These are phyloP conservation scores for Abrus precatorius DNA, from an alignment of 306 rosid species.

Conservation along the genomic window DNA sequence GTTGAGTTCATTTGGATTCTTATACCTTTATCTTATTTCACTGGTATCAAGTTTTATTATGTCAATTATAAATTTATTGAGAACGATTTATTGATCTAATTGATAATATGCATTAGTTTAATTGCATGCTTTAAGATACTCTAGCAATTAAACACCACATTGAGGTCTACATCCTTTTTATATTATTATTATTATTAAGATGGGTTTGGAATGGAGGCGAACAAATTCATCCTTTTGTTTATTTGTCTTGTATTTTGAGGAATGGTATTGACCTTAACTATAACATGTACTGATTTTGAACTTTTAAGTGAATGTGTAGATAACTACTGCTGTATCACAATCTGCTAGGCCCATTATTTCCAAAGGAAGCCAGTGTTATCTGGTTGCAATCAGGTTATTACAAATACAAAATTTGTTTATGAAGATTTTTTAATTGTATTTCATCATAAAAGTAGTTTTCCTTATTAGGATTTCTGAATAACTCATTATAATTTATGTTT, in stretches of 20 bases:
- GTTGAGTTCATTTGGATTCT: conserved; percentile 41
- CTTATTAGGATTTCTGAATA: conserved; percentile 23
- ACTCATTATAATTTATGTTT: conserved; percentile 49
- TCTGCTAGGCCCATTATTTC: conserved; percentile 64
- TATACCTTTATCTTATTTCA: conserved; percentile 22
- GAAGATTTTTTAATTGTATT: conserved; percentile 21
- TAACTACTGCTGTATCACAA: conserved; percentile 78
- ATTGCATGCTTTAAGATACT: conserved; percentile 26
- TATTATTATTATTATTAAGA: not conserved
- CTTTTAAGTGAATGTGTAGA: conserved; percentile 57
- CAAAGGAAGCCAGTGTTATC: conserved; percentile 88
- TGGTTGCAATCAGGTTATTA: conserved; percentile 76
- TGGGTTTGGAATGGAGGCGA: conserved; percentile 17
- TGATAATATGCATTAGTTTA: conserved; percentile 3
- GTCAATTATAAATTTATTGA: conserved; percentile 5
- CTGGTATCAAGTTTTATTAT: conserved; percentile 20
- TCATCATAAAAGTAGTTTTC: not conserved
- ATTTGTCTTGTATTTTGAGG: conserved; percentile 7
- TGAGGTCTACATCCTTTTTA: conserved; percentile 3
- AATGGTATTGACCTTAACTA: conserved; percentile 10
- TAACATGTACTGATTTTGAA: conserved; percentile 37
- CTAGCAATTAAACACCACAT: conserved; percentile 24
- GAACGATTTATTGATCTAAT: conserved; percentile 8
- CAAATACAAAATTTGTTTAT: conserved; percentile 34
- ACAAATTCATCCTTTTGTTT: conserved; percentile 32